Evolutionary conservation across 176 grass and related monocot genomes (phyloP).

Genomic region (Ensete ventricosum): DNA sequence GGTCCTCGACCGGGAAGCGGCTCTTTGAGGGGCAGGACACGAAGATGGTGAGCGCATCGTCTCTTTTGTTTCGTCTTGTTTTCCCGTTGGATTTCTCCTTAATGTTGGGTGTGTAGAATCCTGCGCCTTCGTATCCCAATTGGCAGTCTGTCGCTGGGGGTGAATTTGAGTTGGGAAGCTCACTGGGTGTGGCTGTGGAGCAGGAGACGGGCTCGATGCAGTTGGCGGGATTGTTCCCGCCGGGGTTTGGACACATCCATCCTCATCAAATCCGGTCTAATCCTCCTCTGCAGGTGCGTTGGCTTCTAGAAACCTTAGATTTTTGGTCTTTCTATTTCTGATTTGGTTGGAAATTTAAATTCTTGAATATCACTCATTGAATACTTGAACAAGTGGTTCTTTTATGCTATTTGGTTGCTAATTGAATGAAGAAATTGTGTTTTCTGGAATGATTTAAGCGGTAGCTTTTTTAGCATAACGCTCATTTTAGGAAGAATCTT

Average conservation of each 20-base stretch:
- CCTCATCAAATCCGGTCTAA: slow-evolving; percentile 52
- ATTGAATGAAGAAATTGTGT: neutral
- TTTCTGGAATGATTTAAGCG: neutral
- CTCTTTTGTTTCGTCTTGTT: slow-evolving; percentile 3
- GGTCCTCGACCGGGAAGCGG: slow-evolving; percentile 47
- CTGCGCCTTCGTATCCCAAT: neutral
- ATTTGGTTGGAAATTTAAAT: neutral
- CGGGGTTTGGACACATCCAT: slow-evolving; percentile 61
- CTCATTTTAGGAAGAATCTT: neutral
- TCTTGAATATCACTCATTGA: neutral
- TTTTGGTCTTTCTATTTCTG: neutral
- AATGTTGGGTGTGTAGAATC: neutral
- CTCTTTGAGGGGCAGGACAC: slow-evolving; percentile 39
- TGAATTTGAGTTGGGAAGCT: slow-evolving; percentile 3
- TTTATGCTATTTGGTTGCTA: neutral
- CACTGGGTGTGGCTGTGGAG: slow-evolving; percentile 4
- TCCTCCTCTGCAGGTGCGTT: slow-evolving; percentile 58
- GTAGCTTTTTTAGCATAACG: no score
- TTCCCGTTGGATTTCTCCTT: neutral
- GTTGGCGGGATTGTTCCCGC: slow-evolving; percentile 53
- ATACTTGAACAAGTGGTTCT: neutral
- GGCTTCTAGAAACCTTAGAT: neutral
- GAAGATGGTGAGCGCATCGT: slow-evolving; percentile 28
- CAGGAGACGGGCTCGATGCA: slow-evolving; percentile 76
- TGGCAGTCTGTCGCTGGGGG: neutral